Percentiles rank a stretch among this genome's conserved stretches.
Conservation (phyloP, 176 grass and related monocot genomes). For the Musa itinerans region DNA sequence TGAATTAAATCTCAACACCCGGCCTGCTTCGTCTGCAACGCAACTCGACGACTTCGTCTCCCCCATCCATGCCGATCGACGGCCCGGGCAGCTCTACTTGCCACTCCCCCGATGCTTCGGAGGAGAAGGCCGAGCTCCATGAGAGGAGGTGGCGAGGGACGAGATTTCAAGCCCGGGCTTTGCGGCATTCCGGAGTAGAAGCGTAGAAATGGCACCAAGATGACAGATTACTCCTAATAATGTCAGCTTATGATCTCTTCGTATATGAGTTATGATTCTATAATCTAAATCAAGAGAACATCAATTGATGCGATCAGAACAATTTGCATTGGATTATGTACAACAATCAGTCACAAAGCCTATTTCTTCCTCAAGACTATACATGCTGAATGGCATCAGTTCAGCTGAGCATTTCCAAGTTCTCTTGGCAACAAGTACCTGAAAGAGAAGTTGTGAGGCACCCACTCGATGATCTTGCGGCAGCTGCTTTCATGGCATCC, state of each 20-base stretch:
- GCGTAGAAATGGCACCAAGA: too few species aligned
- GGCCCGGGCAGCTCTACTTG: constrained; percentile 83
- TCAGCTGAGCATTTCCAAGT: constrained; percentile 4
- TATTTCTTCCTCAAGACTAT: too few species aligned
- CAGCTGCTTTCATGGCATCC: constrained; percentile 23
- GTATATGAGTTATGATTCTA: too few species aligned
- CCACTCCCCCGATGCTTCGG: neutral
- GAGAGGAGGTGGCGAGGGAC: constrained; percentile 32
- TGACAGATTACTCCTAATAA: too few species aligned
- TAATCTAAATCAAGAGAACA: too few species aligned
- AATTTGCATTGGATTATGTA: too few species aligned
- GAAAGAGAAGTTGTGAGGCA: constrained; percentile 64
- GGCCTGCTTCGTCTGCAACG: constrained; percentile 58
- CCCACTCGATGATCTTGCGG: constrained; percentile 51
- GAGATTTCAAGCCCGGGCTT: constrained; percentile 55
- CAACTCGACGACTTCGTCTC: constrained; percentile 46
- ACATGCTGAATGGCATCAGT: neutral
- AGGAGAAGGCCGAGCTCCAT: constrained; percentile 56
- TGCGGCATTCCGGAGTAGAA: constrained; percentile 72
- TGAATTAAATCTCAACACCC: too few species aligned
- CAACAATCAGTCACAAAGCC: too few species aligned
- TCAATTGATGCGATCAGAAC: too few species aligned
- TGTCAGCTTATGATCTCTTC: too few species aligned
- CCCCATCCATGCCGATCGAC: constrained; percentile 30
- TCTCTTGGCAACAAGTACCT: constrained; percentile 60